phyloP scores from a whole-genome alignment of 805 yeast genomes.

The Cyberlindnera petersonii region DNA sequence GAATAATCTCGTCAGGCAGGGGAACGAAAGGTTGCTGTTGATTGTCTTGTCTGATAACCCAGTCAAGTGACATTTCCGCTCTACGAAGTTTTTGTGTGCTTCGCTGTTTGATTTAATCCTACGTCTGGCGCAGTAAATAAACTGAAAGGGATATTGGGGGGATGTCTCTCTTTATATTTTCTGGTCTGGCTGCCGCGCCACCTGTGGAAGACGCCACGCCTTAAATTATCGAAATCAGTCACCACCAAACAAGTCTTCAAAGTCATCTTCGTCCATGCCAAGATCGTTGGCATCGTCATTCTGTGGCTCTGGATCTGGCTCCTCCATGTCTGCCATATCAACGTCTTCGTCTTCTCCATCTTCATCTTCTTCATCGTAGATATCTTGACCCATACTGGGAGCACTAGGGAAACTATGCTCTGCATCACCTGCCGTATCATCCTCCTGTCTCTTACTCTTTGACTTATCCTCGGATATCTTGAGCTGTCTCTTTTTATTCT shows the following conservation, averaged over 20 bases:
- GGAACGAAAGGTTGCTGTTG: conserved; percentile 23
- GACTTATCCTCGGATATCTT: conserved; percentile 33
- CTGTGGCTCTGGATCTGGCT: conserved; percentile 10
- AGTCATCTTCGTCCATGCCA: conserved; percentile 24
- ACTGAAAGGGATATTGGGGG: too few species aligned
- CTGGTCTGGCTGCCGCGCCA: too few species aligned
- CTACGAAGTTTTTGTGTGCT: too few species aligned
- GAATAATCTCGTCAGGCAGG: conserved; percentile 25
- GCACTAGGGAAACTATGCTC: conserved; percentile 30
- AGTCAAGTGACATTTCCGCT: conserved; percentile 29
- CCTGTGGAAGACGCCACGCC: too few species aligned
- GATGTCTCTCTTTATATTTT: neutral
- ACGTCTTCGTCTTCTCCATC: conserved; percentile 34
- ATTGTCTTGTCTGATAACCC: conserved; percentile 25
- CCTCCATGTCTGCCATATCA: conserved; percentile 30
- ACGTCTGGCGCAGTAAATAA: too few species aligned
- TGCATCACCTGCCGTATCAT: neutral
- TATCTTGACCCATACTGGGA: conserved; percentile 28
- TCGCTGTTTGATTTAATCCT: neutral
- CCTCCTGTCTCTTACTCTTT: conserved; percentile 20
- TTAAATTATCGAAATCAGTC: too few species aligned
- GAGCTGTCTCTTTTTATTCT: conserved; percentile 69
- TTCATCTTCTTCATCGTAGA: conserved; percentile 30
- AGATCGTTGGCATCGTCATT: conserved; percentile 7
- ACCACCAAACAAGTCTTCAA: conserved; percentile 31